These are phyloP conservation scores for Annulohypoxylon bovei DNA, from an alignment of 495 filamentous ascomycete species.

Conservation along the genomic window DNA sequence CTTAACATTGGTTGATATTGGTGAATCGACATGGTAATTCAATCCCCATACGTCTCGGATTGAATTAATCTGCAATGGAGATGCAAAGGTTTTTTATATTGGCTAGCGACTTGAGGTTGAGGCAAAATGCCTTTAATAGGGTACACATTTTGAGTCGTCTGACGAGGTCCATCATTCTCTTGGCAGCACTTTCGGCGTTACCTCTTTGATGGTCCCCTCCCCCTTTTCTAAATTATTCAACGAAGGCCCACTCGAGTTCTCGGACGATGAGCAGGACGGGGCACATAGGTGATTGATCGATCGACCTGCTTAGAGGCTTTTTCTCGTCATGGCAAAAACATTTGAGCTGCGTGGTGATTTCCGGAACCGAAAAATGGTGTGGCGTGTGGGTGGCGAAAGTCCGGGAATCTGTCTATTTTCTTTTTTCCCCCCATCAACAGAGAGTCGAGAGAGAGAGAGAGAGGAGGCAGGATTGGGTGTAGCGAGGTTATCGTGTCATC, in stretches of 20 bases:
- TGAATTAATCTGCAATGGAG: conserved; percentile 2
- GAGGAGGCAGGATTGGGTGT: conserved; percentile 21
- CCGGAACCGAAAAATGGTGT: conserved; percentile 12
- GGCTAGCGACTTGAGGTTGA: not conserved
- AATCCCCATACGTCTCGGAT: not conserved
- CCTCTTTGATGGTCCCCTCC: not conserved
- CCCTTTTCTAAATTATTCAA: not conserved
- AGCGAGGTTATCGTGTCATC: conserved; percentile 29
- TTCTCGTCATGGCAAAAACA: conserved; percentile 1
- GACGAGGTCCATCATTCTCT: not conserved
- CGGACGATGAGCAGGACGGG: conserved; percentile 2
- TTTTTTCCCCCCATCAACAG: not conserved
- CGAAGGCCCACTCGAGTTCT: not conserved
- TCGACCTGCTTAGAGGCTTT: not conserved
- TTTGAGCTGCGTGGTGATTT: not conserved
- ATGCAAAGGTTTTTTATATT: conserved; percentile 3
- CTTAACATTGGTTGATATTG: conserved; percentile 4
- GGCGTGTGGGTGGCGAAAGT: conserved; percentile 26
- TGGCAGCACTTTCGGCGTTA: conserved; percentile 9
- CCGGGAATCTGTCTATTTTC: conserved; percentile 14
- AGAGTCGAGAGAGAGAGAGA: not conserved
- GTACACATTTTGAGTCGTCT: conserved; percentile 4
- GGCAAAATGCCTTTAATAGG: conserved; percentile 23
- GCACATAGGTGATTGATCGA: not conserved
- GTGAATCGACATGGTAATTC: conserved; percentile 2